phyloP scores from a whole-genome alignment of 1,284 basidiomycete species.

The Marasmius sp. region DNA sequence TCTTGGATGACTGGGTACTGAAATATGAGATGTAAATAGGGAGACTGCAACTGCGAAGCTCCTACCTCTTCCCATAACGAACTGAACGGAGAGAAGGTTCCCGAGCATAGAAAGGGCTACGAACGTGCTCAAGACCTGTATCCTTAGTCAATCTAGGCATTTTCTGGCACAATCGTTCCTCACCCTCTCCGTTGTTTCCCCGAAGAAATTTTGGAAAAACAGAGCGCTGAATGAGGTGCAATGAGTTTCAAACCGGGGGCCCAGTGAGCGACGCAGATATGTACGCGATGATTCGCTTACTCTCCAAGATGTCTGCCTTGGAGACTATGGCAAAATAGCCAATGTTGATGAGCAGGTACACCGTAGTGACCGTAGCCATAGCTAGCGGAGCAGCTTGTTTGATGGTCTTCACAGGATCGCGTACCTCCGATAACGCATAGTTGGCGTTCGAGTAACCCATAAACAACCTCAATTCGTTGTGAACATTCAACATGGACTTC shows the following conservation, averaged over 20 bases:
- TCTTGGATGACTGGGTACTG: constrained; percentile 59
- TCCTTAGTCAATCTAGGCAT: not conserved
- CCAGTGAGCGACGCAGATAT: constrained; percentile 20
- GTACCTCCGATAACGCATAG: constrained; percentile 68
- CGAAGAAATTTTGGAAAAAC: constrained; percentile 70
- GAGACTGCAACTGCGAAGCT: not conserved
- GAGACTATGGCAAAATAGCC: constrained; percentile 71
- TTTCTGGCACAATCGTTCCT: constrained; percentile 10
- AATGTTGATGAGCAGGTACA: constrained; percentile 66
- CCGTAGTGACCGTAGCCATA: constrained; percentile 49
- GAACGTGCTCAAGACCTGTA: constrained; percentile 55
- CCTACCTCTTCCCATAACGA: constrained; percentile 24
- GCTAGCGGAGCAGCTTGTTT: constrained; percentile 66
- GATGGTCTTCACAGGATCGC: constrained; percentile 65
- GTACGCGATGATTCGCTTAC: constrained; percentile 61
- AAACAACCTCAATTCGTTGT: constrained; percentile 48
- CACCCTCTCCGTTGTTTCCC: constrained; percentile 55
- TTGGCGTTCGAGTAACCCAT: constrained; percentile 72
- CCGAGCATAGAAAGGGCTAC: constrained; percentile 65
- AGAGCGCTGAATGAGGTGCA: constrained; percentile 41
- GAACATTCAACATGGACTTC: not conserved
- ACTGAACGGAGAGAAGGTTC: constrained; percentile 60
- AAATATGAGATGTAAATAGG: not conserved
- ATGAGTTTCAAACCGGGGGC: not conserved
- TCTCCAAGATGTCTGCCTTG: constrained; percentile 61